phyloP scores from a whole-genome alignment of 345 rosid genomes.

The Dovyalis caffra region DNA sequence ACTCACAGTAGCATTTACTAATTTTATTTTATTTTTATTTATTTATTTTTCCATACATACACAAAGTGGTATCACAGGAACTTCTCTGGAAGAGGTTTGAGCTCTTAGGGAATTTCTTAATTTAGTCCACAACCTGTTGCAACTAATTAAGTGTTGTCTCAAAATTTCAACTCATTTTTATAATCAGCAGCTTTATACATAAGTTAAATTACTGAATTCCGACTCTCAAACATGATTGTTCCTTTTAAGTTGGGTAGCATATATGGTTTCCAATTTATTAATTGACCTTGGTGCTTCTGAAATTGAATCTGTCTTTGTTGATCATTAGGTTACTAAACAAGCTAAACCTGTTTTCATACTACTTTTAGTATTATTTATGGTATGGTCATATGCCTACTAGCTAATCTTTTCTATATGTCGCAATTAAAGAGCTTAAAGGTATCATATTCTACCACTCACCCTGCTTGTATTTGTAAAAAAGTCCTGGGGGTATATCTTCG shows the following conservation, averaged over 20 bases:
- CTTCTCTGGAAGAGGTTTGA: neutral
- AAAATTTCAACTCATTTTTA: neutral
- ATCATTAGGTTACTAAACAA: neutral
- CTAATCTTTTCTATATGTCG: neutral
- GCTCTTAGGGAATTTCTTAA: neutral
- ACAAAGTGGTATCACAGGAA: neutral
- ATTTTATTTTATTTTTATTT: no score
- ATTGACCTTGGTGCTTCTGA: neutral
- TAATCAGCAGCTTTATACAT: neutral
- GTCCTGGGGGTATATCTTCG: neutral
- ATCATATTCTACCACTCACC: neutral
- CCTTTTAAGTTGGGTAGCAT: neutral
- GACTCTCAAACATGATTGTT: neutral
- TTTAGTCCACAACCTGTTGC: neutral
- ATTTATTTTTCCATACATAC: no score
- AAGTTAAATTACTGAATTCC: neutral
- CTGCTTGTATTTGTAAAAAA: no score
- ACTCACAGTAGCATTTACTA: neutral
- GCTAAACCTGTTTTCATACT: neutral
- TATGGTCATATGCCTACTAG: no score
- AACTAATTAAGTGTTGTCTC: neutral
- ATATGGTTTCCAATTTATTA: neutral
- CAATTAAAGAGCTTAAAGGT: neutral
- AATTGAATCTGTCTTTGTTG: neutral
- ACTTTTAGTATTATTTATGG: no score